A percentile compares a stretch with the other conserved stretches of the same genome.
Conservation (phyloP, 2,329 filamentous ascomycete species). For the Exophiala phaeomuriformis region DNA sequence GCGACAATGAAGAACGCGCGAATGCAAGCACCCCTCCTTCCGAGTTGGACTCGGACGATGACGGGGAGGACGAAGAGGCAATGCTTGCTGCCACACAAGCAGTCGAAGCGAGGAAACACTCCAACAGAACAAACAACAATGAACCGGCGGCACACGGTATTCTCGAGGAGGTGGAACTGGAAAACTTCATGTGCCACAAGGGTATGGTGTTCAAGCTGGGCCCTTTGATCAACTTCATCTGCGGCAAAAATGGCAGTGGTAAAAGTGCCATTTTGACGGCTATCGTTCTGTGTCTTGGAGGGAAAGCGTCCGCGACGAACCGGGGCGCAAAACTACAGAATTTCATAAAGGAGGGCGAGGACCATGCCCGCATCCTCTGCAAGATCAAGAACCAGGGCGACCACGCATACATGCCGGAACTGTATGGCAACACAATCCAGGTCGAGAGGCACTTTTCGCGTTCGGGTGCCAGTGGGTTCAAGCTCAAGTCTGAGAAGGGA, state of each 20-base stretch:
- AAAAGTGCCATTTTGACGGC: conserved; percentile 95
- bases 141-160: conserved; percentile 74
- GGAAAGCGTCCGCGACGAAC: conserved; percentile 87
- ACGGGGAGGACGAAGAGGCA: conserved; percentile 29
- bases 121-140: conserved; percentile 56
- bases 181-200: conserved; percentile 95
- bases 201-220: conserved; percentile 77
- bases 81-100: conserved; percentile 60
- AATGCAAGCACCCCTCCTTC: conserved; percentile 20
- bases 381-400: conserved; percentile 85
- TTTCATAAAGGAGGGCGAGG: conserved; percentile 82
- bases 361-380: conserved; percentile 67
- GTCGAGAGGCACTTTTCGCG: conserved; percentile 85
- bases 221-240: conserved; percentile 94
- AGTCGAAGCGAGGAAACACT: conserved; percentile 45
- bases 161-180: conserved; percentile 76
- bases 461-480: conserved; percentile 61
- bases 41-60: conserved; percentile 17
- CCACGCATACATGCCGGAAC: conserved; percentile 72
- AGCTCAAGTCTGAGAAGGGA: conserved; percentile 66
- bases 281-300: conserved; percentile 87
- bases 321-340: conserved; percentile 81
- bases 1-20: conserved; percentile 9
- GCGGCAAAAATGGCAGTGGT: conserved; percentile 93
- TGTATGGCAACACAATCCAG: conserved; percentile 77